phyloP scores from a whole-genome alignment of 164 flowering plant genomes.

The Buxus sempervirens region DNA sequence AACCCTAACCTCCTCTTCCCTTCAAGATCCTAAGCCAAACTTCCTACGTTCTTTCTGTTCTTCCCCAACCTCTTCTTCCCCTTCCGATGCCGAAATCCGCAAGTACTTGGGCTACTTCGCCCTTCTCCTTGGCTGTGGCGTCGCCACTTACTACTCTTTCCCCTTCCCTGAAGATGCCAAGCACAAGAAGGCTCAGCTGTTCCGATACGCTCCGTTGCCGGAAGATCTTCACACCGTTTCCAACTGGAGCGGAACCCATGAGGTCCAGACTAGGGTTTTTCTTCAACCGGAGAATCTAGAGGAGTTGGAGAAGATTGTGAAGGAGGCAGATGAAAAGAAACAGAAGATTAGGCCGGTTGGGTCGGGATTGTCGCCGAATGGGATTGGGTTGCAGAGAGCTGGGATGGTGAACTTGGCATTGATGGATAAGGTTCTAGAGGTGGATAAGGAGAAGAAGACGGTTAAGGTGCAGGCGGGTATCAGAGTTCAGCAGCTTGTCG shows the following conservation, averaged over 20 bases:
- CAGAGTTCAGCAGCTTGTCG: constrained; percentile 87
- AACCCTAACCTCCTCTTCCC: constrained; percentile 2
- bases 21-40: constrained; percentile 19
- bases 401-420: constrained; percentile 96
- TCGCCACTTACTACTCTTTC: constrained; percentile 94
- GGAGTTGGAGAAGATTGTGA: constrained; percentile 62
- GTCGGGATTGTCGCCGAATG: constrained; percentile 92
- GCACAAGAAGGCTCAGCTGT: constrained; percentile 86
- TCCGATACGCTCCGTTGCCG: constrained; percentile 90
- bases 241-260: constrained; percentile 99
- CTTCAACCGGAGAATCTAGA: constrained; percentile 69
- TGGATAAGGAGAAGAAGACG: constrained; percentile 71
- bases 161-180: constrained; percentile 81
- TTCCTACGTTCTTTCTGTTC: constrained; percentile 30
- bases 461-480: constrained; percentile 90
- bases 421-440: constrained; percentile 86
- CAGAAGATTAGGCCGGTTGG: constrained; percentile 86
- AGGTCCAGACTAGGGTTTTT: constrained; percentile 77
- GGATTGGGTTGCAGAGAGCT: constrained; percentile 74
- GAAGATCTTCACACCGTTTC: constrained; percentile 93
- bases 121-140: constrained; percentile 72
- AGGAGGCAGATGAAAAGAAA: constrained; percentile 47
- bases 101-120: constrained; percentile 81
- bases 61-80: constrained; percentile 29
- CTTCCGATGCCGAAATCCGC: constrained; percentile 63